A percentile compares a stretch with the other conserved stretches of the same genome.
Evolutionary conservation across 1,139 yeast species (phyloP).

Genomic region (Suhomyces kunorum): DNA sequence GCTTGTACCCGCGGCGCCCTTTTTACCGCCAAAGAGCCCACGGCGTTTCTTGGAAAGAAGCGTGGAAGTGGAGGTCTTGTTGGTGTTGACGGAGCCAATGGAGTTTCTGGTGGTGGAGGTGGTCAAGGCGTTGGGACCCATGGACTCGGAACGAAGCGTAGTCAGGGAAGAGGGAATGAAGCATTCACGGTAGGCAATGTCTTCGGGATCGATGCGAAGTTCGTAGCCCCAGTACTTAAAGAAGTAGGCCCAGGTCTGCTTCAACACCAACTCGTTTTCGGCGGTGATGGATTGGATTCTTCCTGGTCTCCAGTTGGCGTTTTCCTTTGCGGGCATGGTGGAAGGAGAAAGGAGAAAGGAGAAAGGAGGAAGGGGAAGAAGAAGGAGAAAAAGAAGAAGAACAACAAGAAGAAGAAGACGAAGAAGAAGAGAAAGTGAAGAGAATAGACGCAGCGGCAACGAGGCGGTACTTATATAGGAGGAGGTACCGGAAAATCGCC

Average conservation of each 20-base stretch:
- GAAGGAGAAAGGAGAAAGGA: neutral
- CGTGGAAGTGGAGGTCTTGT: slow-evolving; percentile 23
- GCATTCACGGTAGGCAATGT: slow-evolving; percentile 35
- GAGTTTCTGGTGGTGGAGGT: slow-evolving; percentile 32
- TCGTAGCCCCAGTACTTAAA: slow-evolving; percentile 63
- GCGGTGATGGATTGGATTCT: slow-evolving; percentile 59
- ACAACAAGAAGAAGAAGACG: neutral
- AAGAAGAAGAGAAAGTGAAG: neutral
- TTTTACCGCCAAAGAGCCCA: slow-evolving; percentile 18
- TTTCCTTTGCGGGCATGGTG: slow-evolving; percentile 16
- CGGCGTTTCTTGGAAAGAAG: slow-evolving; percentile 14
- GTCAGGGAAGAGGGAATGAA: slow-evolving; percentile 35
- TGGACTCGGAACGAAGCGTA: slow-evolving; percentile 5
- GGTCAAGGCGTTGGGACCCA: slow-evolving; percentile 25
- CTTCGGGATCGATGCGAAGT: slow-evolving; percentile 42
- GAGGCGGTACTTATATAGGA: too few relatives aligned
- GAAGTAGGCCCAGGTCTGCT: slow-evolving; percentile 74
- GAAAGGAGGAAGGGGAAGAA: neutral
- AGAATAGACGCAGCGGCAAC: neutral
- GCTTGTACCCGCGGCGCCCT: slow-evolving; percentile 10
- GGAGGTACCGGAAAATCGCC: neutral
- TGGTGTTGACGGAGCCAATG: slow-evolving; percentile 30
- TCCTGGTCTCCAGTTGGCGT: slow-evolving; percentile 44
- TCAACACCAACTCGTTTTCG: slow-evolving; percentile 66
- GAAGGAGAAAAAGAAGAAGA: neutral